phyloP scores from a whole-genome alignment of 768 basidiomycete species.

The Hemileccinum rubropunctum region DNA sequence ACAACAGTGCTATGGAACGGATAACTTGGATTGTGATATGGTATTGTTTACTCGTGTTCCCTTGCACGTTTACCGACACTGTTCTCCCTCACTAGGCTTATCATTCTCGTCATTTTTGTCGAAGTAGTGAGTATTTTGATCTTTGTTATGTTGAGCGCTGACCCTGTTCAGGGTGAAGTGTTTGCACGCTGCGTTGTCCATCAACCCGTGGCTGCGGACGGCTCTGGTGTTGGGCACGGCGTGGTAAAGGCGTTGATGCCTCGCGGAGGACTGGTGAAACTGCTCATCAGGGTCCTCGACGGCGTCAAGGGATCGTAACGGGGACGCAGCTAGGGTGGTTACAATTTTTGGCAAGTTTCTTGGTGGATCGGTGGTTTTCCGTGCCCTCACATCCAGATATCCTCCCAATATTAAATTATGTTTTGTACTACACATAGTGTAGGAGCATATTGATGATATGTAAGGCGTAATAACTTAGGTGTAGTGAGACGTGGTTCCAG shows the following conservation, averaged over 20 bases:
- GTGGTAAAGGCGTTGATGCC: constrained; percentile 18
- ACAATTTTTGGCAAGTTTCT: not conserved
- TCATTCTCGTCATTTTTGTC: constrained; percentile 86
- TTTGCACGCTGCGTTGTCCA: constrained; percentile 75
- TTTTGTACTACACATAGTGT: not conserved
- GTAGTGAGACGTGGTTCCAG: constrained; percentile 13
- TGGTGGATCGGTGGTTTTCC: not conserved
- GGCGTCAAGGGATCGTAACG: constrained; percentile 9
- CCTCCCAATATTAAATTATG: not conserved
- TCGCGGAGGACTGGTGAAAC: constrained; percentile 22
- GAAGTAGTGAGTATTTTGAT: constrained; percentile 60
- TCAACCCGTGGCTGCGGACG: not conserved
- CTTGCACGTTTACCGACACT: constrained; percentile 35
- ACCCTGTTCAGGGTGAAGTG: constrained; percentile 63
- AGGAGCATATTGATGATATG: not conserved
- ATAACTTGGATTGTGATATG: constrained; percentile 83
- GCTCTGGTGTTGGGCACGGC: not conserved
- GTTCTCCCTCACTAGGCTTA: constrained; percentile 57
- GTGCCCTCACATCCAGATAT: too few species aligned
- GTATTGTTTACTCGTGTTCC: constrained; percentile 42
- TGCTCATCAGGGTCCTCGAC: constrained; percentile 20
- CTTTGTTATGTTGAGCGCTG: too few species aligned
- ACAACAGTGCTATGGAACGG: constrained; percentile 84
- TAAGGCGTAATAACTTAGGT: not conserved
- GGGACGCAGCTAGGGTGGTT: not conserved